Base-by-base conservation (phyloP, 2,329 filamentous ascomycete genomes). In the Aspergillus bombycis region DNA sequence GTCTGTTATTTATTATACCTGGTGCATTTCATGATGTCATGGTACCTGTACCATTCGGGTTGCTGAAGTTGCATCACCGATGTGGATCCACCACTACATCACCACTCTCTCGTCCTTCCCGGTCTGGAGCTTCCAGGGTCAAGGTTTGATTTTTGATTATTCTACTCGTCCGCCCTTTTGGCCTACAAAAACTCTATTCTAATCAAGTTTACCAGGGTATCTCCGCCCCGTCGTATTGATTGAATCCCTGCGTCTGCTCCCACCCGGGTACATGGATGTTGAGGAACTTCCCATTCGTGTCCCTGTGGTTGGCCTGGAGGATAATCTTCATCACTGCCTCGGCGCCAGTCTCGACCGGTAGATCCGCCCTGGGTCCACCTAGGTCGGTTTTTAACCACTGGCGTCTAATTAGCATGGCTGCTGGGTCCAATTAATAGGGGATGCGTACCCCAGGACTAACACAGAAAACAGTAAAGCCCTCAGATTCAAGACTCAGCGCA, bases 341-440 rank as follows among this genome's bases (percentile, higher is more conserved):
- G 0, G 77, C 77, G 6, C 82, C 81, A 1, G 72, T 68, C 23
- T 79, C 76, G 2, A 79, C 73, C 0, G 76, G 70, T 2, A 84
- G 70, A 66, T 84, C 81, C 6, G 82, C 82, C 9, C 68, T 54
- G 0, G 72, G 57, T 23, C 75, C 72, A 12, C 81, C 81, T 23
- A 83, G 66, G 23, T 83, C 81, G 0, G 81, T 84, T 60, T 76
- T 76, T 1, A 83, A 64, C 81, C 82, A 85, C 81, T 82, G 59
- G 14, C 19, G 21, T 16, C 5, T 28, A 3, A 9, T 48, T 26
- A 48, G 45, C 45, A 23, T 5, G 28, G 34, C 14, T 14, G 1
- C 34, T 32, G 9, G 10, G 9, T 36, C 34, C 1, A 36, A 14
- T 6, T 16, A 5, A 23, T 10, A 21, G 30, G 23, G 23, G 8